These are phyloP conservation scores for Panaeolus papilionaceus DNA, from an alignment of 768 basidiomycete genomes.

Conservation along the genomic window DNA sequence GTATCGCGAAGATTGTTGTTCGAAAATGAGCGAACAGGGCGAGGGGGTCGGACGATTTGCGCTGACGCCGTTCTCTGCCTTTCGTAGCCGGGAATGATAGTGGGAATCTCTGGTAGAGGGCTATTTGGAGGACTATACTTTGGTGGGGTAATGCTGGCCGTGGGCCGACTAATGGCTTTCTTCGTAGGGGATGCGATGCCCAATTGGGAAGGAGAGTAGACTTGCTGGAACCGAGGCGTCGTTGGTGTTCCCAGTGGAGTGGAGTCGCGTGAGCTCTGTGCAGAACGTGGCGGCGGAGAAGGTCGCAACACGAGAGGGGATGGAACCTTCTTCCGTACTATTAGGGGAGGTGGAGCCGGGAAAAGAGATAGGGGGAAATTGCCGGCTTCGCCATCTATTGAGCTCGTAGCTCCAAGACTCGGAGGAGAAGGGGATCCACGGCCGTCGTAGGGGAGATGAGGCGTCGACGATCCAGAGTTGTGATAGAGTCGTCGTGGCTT, in stretches of 20 bases:
- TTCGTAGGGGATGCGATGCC: conserved; percentile 29
- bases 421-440: conserved; percentile 18
- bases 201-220: conserved; percentile 28
- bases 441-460: conserved; percentile 32
- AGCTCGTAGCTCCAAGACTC: conserved; percentile 25
- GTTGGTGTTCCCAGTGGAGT: conserved; percentile 52
- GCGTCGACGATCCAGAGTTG: conserved; percentile 30
- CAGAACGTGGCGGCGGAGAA: conserved; percentile 38
- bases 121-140: conserved; percentile 42
- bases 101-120: conserved; percentile 43
- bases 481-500: conserved; percentile 28
- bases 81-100: conserved; percentile 17
- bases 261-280: conserved; percentile 44
- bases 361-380: conserved; percentile 39
- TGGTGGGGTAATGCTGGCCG: conserved; percentile 36
- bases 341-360: conserved; percentile 45
- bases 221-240: conserved; percentile 33
- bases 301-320: conserved; percentile 45
- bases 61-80: conserved; percentile 23
- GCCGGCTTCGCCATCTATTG: conserved; percentile 26
- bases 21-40: conserved; percentile 18
- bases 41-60: conserved; percentile 5
- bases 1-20: conserved; percentile 27
- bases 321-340: conserved; percentile 42
- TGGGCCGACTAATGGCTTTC: conserved; percentile 31